Evolutionary conservation across 116 monocot genomes (phyloP).

Genomic region (Posidonia oceanica): DNA sequence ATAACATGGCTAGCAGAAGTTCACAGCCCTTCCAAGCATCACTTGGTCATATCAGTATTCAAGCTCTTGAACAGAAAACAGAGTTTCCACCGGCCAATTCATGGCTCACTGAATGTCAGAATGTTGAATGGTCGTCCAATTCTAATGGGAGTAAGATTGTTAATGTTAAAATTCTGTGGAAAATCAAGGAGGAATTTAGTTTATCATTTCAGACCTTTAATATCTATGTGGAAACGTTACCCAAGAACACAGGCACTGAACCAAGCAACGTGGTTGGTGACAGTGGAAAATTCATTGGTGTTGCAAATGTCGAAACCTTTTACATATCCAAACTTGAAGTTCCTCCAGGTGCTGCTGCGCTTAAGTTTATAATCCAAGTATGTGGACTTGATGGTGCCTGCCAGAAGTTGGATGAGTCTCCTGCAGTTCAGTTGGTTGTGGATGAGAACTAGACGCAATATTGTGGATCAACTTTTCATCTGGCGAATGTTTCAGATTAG

Average conservation of each 20-base stretch:
- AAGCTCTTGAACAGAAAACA: constrained; percentile 1
- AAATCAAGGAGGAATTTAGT: neutral
- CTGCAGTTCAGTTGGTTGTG: constrained; percentile 1
- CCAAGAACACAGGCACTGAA: neutral
- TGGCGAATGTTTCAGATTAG: too few species aligned
- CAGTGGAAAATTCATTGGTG: constrained; percentile 3
- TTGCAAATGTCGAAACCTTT: neutral
- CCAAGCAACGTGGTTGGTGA: neutral
- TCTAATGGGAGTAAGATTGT: neutral
- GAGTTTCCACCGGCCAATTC: constrained; percentile 6
- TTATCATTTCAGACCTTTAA: neutral
- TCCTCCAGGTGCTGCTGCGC: neutral
- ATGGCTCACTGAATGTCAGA: constrained; percentile 4
- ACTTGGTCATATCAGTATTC: constrained; percentile 11
- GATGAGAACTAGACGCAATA: neutral
- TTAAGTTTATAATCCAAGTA: constrained; percentile 8
- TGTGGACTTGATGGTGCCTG: constrained; percentile 7
- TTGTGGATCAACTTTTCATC: too few species aligned
- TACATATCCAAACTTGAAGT: constrained; percentile 10
- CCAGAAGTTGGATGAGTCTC: constrained; percentile 8
- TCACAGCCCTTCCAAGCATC: constrained; percentile 4
- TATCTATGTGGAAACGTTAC: neutral
- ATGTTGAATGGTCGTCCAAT: constrained; percentile 3
- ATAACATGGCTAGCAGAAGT: neutral
- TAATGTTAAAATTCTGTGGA: constrained; percentile 7